Evolutionary conservation across 768 basidiomycete species (phyloP), one percentile per base, ranked within the genome.

Genomic region (Rossbeevera mucosa): DNA sequence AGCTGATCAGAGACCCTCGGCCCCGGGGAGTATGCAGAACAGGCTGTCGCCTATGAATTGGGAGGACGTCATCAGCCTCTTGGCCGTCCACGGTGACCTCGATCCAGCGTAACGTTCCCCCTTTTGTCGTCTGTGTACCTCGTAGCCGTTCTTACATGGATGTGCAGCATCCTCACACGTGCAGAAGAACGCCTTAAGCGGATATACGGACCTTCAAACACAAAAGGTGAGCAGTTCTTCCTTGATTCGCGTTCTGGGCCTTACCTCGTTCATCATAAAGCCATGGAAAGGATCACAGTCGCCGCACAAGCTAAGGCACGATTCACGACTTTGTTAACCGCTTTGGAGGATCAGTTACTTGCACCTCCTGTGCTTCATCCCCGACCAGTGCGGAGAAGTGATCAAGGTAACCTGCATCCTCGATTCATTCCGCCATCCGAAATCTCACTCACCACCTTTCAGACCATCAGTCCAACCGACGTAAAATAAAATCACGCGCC

Each of bases 11-110:
- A 76, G 78, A 0, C 85, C 83, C 8, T 64, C 73, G 2, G 76
- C 78, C 2, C 71, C 79, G 20, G 75, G 78, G 26, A 82, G 81
- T 54, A 76, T 83, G 76, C 85, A 86, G 58, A 80, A 85, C 59
- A 78, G 88, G 11, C 69, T 83, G 7, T 74, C 74, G 45, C 80
- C 83, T 5, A 71, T 88, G 47, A 73, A 73, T 29, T 90, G 88
- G 87, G 74, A 79, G 49, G 72, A 73, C 45, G 78, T 89, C n/a
- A 66, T 89, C 18, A 76, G 79, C 26, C 71, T 80, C 4, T 70
- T 81, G 11, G 73, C 73, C 38, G 70, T 75, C 12, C 70, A 70
- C 58, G 77, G 74, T 7, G 51, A 66, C 14, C 53, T 76, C 25
- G 55, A 68, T 44, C 48, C 56, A 31, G 50, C 49, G 72, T 73